These are phyloP conservation scores for Solanum chiquidenum DNA, from an alignment of 257 asterid species.

Conservation along the genomic window DNA sequence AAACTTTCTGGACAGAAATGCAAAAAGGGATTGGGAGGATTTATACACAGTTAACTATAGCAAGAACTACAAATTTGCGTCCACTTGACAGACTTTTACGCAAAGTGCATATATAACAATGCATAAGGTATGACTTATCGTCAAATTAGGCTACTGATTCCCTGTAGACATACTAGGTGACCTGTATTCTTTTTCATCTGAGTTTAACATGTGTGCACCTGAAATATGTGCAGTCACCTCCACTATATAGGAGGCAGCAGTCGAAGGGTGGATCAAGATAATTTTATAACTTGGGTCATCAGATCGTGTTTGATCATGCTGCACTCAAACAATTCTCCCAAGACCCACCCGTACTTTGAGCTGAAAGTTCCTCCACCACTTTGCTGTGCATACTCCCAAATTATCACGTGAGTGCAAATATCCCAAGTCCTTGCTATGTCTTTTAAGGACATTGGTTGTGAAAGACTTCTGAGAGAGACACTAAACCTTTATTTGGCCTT, in stretches of 20 bases:
- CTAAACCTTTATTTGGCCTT: constrained; percentile 67
- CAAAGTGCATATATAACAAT: neutral
- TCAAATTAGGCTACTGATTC: neutral
- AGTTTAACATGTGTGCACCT: neutral
- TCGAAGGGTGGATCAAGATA: neutral
- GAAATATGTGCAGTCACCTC: neutral
- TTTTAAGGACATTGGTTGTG: constrained; percentile 68
- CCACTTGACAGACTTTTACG: neutral
- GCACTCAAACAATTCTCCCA: constrained; percentile 69
- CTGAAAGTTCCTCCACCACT: constrained; percentile 85
- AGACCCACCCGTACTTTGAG: constrained; percentile 70
- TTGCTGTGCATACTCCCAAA: constrained; percentile 58
- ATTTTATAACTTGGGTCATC: neutral
- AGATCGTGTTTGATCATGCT: neutral
- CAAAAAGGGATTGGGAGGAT: neutral
- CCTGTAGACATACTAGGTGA: neutral
- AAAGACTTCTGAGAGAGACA: constrained; percentile 54
- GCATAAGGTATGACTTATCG: neutral
- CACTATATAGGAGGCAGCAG: neutral
- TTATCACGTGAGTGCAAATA: constrained; percentile 56
- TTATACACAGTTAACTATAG: neutral
- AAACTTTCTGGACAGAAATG: neutral
- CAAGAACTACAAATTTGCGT: neutral
- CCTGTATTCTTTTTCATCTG: neutral
- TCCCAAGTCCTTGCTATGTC: constrained; percentile 87